Percentiles rank a stretch among this genome's conserved stretches.
These are phyloP conservation scores for Stellera chamaejasme DNA, from an alignment of 345 rosid genomes.

Conservation along the genomic window DNA sequence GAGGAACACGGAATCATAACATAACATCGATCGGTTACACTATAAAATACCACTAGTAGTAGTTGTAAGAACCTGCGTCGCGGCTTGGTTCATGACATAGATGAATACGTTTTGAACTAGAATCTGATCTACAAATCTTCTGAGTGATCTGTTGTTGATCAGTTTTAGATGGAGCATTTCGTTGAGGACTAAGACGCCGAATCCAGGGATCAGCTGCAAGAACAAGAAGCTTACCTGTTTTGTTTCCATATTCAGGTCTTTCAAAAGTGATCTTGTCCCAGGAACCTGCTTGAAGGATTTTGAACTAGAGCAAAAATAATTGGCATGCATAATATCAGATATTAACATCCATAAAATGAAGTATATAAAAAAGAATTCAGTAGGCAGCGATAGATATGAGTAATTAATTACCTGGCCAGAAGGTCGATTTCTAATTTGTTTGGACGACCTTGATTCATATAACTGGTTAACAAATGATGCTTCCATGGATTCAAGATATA, in stretches of 20 bases:
- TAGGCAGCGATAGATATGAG: not conserved
- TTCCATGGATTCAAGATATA: slow-evolving; percentile 88
- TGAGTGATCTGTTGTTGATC: slow-evolving; percentile 15
- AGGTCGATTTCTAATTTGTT: slow-evolving; percentile 15
- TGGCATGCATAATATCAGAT: slow-evolving; percentile 8
- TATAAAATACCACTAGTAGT: not conserved
- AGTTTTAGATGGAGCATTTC: slow-evolving; percentile 15
- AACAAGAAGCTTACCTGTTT: slow-evolving; percentile 16
- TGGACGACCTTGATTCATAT: slow-evolving; percentile 35
- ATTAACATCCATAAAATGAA: not conserved
- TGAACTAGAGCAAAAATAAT: slow-evolving; percentile 35
- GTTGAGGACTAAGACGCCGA: slow-evolving; percentile 39
- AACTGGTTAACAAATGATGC: slow-evolving; percentile 76
- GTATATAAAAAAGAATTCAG: not conserved
- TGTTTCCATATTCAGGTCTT: slow-evolving; percentile 33
- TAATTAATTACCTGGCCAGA: slow-evolving; percentile 51
- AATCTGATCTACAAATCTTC: slow-evolving; percentile 29
- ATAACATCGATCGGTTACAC: too few species aligned
- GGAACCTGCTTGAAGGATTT: slow-evolving; percentile 58
- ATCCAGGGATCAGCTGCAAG: slow-evolving; percentile 58
- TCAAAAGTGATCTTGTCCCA: slow-evolving; percentile 55
- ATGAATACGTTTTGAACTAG: slow-evolving; percentile 16
- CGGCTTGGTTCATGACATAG: slow-evolving; percentile 18
- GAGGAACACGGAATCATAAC: too few species aligned
- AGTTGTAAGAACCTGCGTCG: slow-evolving; percentile 29